A percentile compares a stretch with the other conserved stretches of the same genome.
Evolutionary conservation across 495 filamentous ascomycete species (phyloP).

Genomic region (Tuber borchii): DNA sequence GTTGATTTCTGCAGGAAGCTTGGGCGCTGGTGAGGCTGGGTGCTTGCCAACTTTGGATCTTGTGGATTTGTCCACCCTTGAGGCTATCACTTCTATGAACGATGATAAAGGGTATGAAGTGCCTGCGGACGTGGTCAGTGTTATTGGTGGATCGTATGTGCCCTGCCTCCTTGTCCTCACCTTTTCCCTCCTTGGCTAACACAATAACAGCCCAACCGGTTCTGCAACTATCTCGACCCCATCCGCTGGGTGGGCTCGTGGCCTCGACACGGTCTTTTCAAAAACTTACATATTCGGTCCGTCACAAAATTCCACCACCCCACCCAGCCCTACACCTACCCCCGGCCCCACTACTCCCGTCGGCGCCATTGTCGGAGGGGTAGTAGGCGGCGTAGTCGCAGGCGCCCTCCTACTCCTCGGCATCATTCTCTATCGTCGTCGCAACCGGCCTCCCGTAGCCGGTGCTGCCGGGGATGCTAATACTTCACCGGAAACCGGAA

Average conservation of each 20-base stretch:
- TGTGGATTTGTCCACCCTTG: constrained; percentile 11
- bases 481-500: background rate
- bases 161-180: background rate
- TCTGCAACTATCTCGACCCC: background rate
- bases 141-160: constrained; percentile 1
- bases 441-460: background rate
- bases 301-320: too few species aligned
- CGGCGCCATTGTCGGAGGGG: background rate
- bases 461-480: background rate
- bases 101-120: background rate
- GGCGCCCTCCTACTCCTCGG: background rate
- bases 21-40: background rate
- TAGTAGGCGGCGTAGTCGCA: background rate
- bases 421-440: background rate
- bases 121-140: background rate
- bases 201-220: background rate
- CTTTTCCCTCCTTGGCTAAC: background rate
- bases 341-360: background rate
- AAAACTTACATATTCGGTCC: background rate
- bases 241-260: background rate
- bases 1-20: constrained; percentile 8
- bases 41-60: constrained; percentile 11
- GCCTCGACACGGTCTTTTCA: background rate
- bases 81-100: background rate
- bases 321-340: too few species aligned